phyloP scores from a whole-genome alignment of 768 basidiomycete genomes.

The Mycena venus region DNA sequence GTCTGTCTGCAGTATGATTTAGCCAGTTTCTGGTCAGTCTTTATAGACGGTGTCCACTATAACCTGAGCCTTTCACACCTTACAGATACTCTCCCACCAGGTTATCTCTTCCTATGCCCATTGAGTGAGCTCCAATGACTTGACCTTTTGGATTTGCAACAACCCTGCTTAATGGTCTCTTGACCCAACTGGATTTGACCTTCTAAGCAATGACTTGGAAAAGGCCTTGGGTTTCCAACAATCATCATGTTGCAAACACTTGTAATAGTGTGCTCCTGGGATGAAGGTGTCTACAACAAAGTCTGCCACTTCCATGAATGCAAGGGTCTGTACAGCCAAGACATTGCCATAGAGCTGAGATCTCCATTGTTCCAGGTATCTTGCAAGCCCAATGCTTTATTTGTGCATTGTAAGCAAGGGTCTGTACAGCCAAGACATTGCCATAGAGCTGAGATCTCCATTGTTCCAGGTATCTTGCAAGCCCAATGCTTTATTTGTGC shows the following conservation, averaged over 20 bases:
- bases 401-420: no score
- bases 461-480: neutral
- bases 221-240: no score
- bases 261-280: neutral
- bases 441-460: neutral
- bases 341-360: neutral
- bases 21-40: neutral
- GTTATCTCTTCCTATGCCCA: constrained; percentile 14
- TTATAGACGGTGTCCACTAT: neutral
- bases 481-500: neutral
- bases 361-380: neutral
- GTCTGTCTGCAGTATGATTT: neutral
- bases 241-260: neutral
- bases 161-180: constrained; percentile 6
- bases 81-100: neutral
- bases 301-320: neutral
- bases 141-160: neutral
- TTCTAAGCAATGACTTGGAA: neutral
- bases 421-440: neutral
- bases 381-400: neutral
- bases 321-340: neutral
- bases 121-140: neutral
- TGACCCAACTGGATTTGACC: neutral
- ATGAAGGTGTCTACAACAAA: neutral
- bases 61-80: neutral